Evolutionary conservation across 306 rosid species (phyloP).

Genomic region (Dicorynia guianensis): DNA sequence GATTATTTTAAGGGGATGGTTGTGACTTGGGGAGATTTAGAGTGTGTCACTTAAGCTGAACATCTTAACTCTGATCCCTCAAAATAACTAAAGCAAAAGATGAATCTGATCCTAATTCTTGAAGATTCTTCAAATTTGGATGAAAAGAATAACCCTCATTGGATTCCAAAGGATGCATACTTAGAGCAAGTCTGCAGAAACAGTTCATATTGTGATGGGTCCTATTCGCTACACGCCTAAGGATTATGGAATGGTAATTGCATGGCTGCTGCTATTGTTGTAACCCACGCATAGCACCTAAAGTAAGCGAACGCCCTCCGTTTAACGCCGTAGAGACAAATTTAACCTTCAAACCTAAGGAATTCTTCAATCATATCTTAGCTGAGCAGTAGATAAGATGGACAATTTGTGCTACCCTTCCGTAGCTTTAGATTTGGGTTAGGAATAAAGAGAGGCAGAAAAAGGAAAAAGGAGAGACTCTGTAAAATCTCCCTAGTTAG

Average conservation of each 20-base stretch:
- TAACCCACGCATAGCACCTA: constrained; percentile 56
- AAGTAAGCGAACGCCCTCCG: constrained; percentile 43
- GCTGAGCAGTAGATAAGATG: constrained; percentile 47
- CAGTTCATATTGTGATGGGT: constrained; percentile 51
- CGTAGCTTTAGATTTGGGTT: constrained; percentile 75
- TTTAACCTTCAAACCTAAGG: constrained; percentile 42
- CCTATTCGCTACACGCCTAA: constrained; percentile 54
- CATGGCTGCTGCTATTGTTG: constrained; percentile 56
- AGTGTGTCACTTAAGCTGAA: constrained; percentile 44
- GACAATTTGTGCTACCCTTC: constrained; percentile 43
- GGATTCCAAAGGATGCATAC: constrained; percentile 59
- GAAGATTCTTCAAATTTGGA: constrained; percentile 48
- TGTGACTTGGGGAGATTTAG: constrained; percentile 25
- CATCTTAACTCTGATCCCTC: constrained; percentile 47
- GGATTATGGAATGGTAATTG: constrained; percentile 43
- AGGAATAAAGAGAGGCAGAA: constrained; percentile 75
- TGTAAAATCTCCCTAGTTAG: constrained; percentile 62
- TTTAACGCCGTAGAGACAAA: constrained; percentile 40
- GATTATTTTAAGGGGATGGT: background rate
- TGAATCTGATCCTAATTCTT: constrained; percentile 52
- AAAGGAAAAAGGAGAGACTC: constrained; percentile 49
- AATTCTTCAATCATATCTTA: constrained; percentile 17
- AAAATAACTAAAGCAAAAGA: constrained; percentile 41
- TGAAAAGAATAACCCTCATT: constrained; percentile 53
- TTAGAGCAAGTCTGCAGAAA: constrained; percentile 38